These are phyloP conservation scores for Sporisorium reilianum DNA, from an alignment of 1,284 basidiomycete species.

Conservation along the genomic window DNA sequence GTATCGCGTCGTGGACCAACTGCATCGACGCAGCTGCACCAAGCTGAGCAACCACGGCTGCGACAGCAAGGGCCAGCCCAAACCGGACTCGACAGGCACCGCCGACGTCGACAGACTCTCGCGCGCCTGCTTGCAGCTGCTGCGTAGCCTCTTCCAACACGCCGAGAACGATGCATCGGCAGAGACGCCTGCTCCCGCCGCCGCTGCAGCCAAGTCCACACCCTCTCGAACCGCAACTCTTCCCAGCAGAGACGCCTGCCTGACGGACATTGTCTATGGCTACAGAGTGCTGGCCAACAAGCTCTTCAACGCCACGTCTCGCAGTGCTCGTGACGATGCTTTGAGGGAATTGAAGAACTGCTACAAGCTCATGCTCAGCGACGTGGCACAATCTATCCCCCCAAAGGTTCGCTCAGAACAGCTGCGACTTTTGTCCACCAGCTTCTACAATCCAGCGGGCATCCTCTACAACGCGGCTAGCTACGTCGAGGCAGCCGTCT, in stretches of 20 bases:
- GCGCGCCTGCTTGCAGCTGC: conserved; percentile 35
- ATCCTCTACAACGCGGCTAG: conserved; percentile 67
- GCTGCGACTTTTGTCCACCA: conserved; percentile 57
- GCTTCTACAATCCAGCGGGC: conserved; percentile 70
- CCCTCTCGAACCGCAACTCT: conserved; percentile 17
- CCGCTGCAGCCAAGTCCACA: conserved; percentile 2
- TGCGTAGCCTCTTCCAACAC: conserved; percentile 18
- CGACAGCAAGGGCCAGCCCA: conserved; percentile 42
- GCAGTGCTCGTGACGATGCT: conserved; percentile 22
- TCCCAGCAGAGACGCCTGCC: conserved; percentile 26
- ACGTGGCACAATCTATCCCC: conserved; percentile 9
- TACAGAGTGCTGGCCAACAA: conserved; percentile 43
- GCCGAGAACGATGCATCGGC: background rate
- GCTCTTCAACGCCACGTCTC: conserved; percentile 30
- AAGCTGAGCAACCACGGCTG: conserved; percentile 35
- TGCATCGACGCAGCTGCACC: conserved; percentile 42
- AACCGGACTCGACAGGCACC: conserved; percentile 15
- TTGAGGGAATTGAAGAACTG: conserved; percentile 27
- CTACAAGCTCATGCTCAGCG: conserved; percentile 13
- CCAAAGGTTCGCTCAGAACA: conserved; percentile 24
- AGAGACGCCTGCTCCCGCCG: background rate
- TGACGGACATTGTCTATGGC: conserved; percentile 41
- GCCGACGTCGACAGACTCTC: conserved; percentile 28
- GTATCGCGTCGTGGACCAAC: conserved; percentile 45
- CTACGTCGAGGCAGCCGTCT: conserved; percentile 57